These are phyloP conservation scores for Lactifluus piperatus DNA, from an alignment of 768 basidiomycete genomes.

Conservation along the genomic window DNA sequence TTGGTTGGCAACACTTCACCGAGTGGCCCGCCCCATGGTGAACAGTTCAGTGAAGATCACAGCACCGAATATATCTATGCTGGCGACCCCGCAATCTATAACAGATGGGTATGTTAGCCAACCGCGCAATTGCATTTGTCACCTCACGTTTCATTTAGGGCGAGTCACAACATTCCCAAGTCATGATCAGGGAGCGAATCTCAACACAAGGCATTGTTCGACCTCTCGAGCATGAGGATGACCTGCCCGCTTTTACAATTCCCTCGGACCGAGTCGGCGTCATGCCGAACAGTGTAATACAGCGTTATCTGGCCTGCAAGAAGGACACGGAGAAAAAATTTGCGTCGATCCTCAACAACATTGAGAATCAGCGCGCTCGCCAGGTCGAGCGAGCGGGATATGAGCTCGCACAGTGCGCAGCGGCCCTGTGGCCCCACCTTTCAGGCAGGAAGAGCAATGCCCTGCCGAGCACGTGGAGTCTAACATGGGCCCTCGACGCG, in stretches of 20 bases:
- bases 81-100: conserved; percentile 54
- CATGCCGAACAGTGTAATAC: conserved; percentile 63
- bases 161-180: conserved; percentile 30
- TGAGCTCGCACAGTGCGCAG: conserved; percentile 54
- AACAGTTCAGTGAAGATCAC: background rate
- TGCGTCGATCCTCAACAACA: conserved; percentile 38
- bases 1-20: background rate
- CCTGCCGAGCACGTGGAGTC: conserved; percentile 56
- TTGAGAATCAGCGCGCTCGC: conserved; percentile 56
- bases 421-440: conserved; percentile 23
- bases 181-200: conserved; percentile 87
- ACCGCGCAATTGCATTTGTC: background rate
- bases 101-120: conserved; percentile 31
- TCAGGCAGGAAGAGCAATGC: conserved; percentile 32
- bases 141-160: background rate
- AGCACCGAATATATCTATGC: conserved; percentile 30
- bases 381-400: conserved; percentile 32
- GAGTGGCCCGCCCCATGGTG: background rate
- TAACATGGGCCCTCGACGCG: conserved; percentile 70
- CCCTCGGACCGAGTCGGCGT: conserved; percentile 55
- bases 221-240: conserved; percentile 60
- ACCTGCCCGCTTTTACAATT: conserved; percentile 60
- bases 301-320: conserved; percentile 63
- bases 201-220: conserved; percentile 69
- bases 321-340: conserved; percentile 61